Base-by-base conservation (phyloP, 768 basidiomycete genomes). In the Hypholoma sublateritium region DNA sequence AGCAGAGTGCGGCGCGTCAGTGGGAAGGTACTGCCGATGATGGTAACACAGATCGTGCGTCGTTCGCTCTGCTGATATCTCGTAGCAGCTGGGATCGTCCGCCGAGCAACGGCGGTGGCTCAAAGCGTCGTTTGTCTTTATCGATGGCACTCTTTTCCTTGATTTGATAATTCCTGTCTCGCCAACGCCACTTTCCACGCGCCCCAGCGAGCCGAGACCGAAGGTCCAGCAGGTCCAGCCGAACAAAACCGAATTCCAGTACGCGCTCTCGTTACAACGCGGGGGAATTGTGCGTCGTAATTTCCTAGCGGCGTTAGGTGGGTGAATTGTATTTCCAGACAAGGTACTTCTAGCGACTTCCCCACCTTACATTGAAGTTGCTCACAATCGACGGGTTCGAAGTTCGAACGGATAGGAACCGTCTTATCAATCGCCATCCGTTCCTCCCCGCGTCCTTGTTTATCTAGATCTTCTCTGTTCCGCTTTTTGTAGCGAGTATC, bases 281-380 rank as follows among this genome's bases (percentile, higher is more conserved):
- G 28, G 28, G 28, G 28, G 9, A 32, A 32, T 32, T 32, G 28
- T 9, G 9, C 28, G 28, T 32, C 28, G 12, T 41, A 4, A 36
- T 52, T 25, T 52, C 37, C 50, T 16, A 49, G 45, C 36, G 48
- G 37, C 16, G 44, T 48, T 58, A 55, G 37, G 57, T 61, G 57
- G 54, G 57, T 55, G 35, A 57, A 55, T 41, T 39, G 36, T 50
- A 42, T 39, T 22, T 53, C 52, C 55, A 17, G 17, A 52, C 2
- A 19, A 22, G 39, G 5, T 39, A 8, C 39, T 17, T n/a, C 48
- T 35, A 21, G 13, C 21, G 16, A 9, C 42, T 32, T 32, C 28
- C 28, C 28, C 28, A 32, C 28, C 28, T 32, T 32, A 32, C 9
- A 32, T 9, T 32, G 6, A 5, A 32, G 28, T 32, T 9, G 28